Conservation (phyloP, 2,329 filamentous ascomycete genomes). For the Beauveria sp. region DNA sequence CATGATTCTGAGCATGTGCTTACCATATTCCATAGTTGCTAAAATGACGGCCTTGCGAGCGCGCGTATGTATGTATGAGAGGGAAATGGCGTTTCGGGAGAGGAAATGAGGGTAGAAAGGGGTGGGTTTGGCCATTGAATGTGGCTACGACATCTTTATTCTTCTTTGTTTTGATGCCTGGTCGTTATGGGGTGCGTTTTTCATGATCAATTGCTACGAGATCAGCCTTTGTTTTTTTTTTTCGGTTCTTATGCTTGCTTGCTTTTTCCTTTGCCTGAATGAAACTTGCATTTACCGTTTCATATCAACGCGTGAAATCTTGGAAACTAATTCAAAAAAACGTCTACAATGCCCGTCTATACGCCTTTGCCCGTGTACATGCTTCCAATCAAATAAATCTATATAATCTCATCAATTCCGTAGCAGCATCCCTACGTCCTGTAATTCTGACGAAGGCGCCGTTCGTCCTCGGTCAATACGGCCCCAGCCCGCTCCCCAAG, state of each 20-base stretch:
- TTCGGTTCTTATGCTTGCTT: neutral
- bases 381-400: slow-evolving; percentile 1
- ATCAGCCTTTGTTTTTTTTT: neutral
- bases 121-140: neutral
- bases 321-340: neutral
- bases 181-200: slow-evolving; percentile 12
- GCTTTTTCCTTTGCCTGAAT: neutral
- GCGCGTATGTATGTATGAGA: neutral
- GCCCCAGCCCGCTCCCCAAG: slow-evolving; percentile 26
- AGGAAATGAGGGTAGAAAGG: neutral
- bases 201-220: neutral
- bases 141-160: neutral
- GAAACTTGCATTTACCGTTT: too few relatives aligned
- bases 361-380: neutral
- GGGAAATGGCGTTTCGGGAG: neutral
- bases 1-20: slow-evolving; percentile 8
- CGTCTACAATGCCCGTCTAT: neutral
- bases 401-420: slow-evolving; percentile 7
- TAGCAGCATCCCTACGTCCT: slow-evolving; percentile 27
- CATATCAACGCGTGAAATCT: too few relatives aligned
- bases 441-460: slow-evolving; percentile 20
- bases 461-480: slow-evolving; percentile 22
- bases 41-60: neutral
- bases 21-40: slow-evolving; percentile 2
- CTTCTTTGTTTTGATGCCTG: slow-evolving; percentile 12